Evolutionary conservation across 2,329 filamentous ascomycete genomes (phyloP), one percentile per base, ranked within the genome.

Genomic region (Monosporascus ibericus): DNA sequence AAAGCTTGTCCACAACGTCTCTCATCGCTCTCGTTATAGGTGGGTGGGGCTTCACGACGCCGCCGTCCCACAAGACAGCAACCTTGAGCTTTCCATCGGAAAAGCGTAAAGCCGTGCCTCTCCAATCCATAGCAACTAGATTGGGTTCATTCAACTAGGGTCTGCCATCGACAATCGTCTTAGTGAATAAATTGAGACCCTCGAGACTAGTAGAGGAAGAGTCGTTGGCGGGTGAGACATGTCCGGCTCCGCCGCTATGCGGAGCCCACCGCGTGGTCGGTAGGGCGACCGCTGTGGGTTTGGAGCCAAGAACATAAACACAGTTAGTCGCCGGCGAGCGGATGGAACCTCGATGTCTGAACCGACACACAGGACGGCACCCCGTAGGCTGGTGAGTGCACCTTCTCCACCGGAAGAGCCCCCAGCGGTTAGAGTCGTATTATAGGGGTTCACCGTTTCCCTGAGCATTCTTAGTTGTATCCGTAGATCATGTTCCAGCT

Each of bases 41-140:
- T 0, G 82, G 82, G 53, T 84, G 82, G 1, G 81, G 81, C 57
- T 72, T 75, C 0, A 85, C 79, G 11, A 85, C 72, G 0, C 76
- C 79, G 53, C 86, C 82, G 65, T 81, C 74, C 72, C 78, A 77
- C 46, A 85, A 67, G 1, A 84, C 73, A 0, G 76, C 85, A n/a
- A 88, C 72, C 59, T 79, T 83, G 6, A 86, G 66, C 55, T 78
- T 78, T 52, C 68, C 68, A n/a, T 51, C 52, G 14, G 48, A 44
- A 11, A 54, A 54, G 15, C 38, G 48, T 3, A 65, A 46, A 11
- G 38, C 44, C 7, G 36, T 30, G 22, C 60, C 57, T 18, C 51
- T 56, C 64, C 60, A 65, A 24, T 56, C 57, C 36, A 66, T 48
- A 18, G 56, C 52, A 36, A 58, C 50, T 1, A 68, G 46, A 8